Conservation (phyloP, 2,329 filamentous ascomycete genomes). For the Monosporascus cannonballus region DNA sequence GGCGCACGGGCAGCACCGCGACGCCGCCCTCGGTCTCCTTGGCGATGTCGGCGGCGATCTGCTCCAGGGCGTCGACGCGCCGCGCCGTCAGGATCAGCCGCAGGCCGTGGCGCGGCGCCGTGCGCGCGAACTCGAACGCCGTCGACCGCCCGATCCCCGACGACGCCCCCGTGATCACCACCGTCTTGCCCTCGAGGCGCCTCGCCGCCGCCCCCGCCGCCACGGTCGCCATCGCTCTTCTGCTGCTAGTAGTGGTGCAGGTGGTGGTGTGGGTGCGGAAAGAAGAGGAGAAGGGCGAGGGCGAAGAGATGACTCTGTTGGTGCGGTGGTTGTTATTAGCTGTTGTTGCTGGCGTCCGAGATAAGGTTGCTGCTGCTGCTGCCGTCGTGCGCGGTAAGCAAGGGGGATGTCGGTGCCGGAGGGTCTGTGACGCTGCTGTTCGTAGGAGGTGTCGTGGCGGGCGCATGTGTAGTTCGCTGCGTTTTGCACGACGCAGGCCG, state of each 20-base stretch:
- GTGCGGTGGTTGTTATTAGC: background rate
- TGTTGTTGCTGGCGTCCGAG: background rate
- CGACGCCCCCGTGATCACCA: constrained; percentile 86
- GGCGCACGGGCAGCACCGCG: constrained; percentile 72
- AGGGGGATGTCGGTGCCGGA: too few relatives aligned
- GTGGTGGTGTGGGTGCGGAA: constrained; percentile 1
- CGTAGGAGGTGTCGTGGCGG: too few relatives aligned
- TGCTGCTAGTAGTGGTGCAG: constrained; percentile 32
- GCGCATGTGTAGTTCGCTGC: too few relatives aligned
- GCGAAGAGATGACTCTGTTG: background rate
- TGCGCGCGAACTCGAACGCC: constrained; percentile 90
- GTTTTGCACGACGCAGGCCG: too few relatives aligned
- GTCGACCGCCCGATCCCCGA: constrained; percentile 81
- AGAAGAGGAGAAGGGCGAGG: background rate
- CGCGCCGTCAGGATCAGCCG: constrained; percentile 87
- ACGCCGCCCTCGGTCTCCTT: constrained; percentile 74
- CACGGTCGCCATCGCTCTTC: constrained; percentile 43
- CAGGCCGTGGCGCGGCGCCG: constrained; percentile 69
- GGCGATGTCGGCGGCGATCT: constrained; percentile 70
- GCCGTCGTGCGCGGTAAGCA: too few relatives aligned
- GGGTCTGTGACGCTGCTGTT: too few relatives aligned
- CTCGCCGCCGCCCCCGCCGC: constrained; percentile 68
- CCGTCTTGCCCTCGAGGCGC: constrained; percentile 87
- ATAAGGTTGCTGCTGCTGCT: too few relatives aligned
- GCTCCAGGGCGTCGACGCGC: constrained; percentile 68